Conservation (phyloP, 768 basidiomycete species). For the Holtermannia corniformis region DNA sequence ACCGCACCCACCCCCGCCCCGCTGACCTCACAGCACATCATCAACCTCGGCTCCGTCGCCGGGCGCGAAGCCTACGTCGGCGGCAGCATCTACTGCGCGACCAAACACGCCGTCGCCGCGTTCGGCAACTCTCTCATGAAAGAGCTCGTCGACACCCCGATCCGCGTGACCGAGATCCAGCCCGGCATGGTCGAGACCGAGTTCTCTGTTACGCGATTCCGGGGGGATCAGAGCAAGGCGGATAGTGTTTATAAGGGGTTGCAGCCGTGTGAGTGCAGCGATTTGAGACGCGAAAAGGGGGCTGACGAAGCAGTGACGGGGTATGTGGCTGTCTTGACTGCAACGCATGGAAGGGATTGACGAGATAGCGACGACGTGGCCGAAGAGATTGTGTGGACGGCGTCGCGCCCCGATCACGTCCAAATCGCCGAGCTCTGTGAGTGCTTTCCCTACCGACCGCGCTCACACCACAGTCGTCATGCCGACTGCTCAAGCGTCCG, state of each 20-base stretch:
- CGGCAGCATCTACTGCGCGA: conserved; percentile 86
- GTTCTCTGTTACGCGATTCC: conserved; percentile 83
- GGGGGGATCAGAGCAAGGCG: conserved; percentile 71
- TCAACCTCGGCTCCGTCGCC: conserved; percentile 91
- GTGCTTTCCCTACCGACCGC: not conserved
- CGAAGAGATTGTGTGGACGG: conserved; percentile 96
- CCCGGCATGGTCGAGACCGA: conserved; percentile 83
- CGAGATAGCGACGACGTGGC: conserved; percentile 83
- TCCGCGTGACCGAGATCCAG: conserved; percentile 88
- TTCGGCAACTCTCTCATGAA: conserved; percentile 72
- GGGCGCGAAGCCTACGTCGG: conserved; percentile 80
- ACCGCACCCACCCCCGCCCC: not conserved
- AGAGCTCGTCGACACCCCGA: conserved; percentile 84
- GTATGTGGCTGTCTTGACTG: not conserved
- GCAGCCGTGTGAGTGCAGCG: conserved; percentile 58
- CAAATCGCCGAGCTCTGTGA: conserved; percentile 51
- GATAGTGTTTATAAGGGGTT: conserved; percentile 85
- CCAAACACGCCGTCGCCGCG: conserved; percentile 58
- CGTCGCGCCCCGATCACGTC: conserved; percentile 80
- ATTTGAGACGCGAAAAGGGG: not conserved
- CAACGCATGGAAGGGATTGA: not conserved
- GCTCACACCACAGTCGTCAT: conserved; percentile 26
- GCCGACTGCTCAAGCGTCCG: conserved; percentile 41
- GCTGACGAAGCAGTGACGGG: not conserved
- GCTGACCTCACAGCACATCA: conserved; percentile 52